A percentile compares a stretch with the other conserved stretches of the same genome.
phyloP scores from a whole-genome alignment of 345 rosid genomes.

The Erysimum cheiranthoides region DNA sequence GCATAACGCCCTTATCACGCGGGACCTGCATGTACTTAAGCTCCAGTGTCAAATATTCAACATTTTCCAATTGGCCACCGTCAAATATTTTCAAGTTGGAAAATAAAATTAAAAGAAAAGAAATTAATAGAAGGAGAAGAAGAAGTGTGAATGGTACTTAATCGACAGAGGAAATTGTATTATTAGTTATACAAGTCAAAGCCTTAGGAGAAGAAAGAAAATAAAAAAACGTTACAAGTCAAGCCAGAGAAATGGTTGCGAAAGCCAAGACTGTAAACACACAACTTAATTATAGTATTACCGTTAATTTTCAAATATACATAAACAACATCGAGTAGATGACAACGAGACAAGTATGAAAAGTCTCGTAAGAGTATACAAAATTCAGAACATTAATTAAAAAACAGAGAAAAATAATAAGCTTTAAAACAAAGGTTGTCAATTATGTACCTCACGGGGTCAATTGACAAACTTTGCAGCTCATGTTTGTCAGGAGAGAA shows the following conservation, averaged over 20 bases:
- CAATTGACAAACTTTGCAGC: slow-evolving; percentile 32
- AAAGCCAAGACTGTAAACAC: slow-evolving; percentile 19
- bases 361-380: slow-evolving; percentile 17
- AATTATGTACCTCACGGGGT: slow-evolving; percentile 26
- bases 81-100: slow-evolving; percentile 31
- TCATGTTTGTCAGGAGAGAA: slow-evolving; percentile 17
- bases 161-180: slow-evolving; percentile 5
- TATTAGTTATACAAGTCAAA: slow-evolving; percentile 25
- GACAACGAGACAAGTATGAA: slow-evolving; percentile 16
- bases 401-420: not conserved
- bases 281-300: slow-evolving; percentile 1
- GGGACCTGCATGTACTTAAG: not conserved
- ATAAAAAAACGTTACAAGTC: slow-evolving; percentile 8
- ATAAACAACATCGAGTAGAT: slow-evolving; percentile 30
- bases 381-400: slow-evolving; percentile 20
- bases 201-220: not conserved
- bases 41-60: not conserved
- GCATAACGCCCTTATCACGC: not conserved
- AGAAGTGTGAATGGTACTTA: slow-evolving; percentile 31
- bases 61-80: slow-evolving; percentile 18
- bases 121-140: not conserved
- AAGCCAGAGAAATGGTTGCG: slow-evolving; percentile 13
- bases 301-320: not conserved
- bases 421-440: not conserved
- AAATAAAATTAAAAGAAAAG: not conserved